phyloP scores from a whole-genome alignment of 768 basidiomycete genomes.

The Sarcomyxa edulis region DNA sequence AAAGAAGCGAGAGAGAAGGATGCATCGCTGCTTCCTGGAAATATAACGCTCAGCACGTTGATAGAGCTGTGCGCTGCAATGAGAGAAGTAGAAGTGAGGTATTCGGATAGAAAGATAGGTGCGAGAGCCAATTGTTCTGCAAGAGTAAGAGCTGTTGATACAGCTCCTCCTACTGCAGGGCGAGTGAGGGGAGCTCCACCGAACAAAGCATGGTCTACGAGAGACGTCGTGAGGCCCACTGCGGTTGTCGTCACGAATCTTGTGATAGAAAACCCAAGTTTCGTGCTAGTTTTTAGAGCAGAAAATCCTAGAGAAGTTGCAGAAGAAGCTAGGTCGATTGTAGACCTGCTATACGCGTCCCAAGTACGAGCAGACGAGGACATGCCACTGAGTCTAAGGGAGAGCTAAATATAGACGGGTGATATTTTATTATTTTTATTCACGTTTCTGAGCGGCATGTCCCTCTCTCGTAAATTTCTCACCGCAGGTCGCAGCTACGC shows the following conservation, averaged over 20 bases:
- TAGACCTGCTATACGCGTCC: conserved; percentile 49
- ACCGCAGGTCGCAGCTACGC: too few species aligned
- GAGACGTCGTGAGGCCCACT: conserved; percentile 51
- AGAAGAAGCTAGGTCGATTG: conserved; percentile 63
- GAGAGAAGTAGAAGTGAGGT: conserved; percentile 70
- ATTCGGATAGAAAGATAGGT: conserved; percentile 71
- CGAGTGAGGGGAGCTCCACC: conserved; percentile 55
- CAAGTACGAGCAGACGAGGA: too few species aligned
- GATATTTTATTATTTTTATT: too few species aligned
- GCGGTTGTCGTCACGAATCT: conserved; percentile 55
- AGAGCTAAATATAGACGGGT: too few species aligned
- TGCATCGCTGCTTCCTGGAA: conserved; percentile 72
- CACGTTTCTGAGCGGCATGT: too few species aligned
- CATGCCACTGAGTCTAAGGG: too few species aligned
- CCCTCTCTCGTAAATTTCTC: too few species aligned
- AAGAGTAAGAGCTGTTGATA: conserved; percentile 56
- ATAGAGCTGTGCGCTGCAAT: conserved; percentile 72
- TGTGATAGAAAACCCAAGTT: conserved; percentile 70
- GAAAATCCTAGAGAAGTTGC: conserved; percentile 62
- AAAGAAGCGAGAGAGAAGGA: conserved; percentile 80
- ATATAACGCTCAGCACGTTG: conserved; percentile 65
- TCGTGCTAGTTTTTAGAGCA: conserved; percentile 61
- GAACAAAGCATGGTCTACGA: conserved; percentile 64
- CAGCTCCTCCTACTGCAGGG: conserved; percentile 50
- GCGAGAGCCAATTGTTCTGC: conserved; percentile 70